phyloP scores from a whole-genome alignment of 1,284 basidiomycete species.

The Rhodotorula glutinis region DNA sequence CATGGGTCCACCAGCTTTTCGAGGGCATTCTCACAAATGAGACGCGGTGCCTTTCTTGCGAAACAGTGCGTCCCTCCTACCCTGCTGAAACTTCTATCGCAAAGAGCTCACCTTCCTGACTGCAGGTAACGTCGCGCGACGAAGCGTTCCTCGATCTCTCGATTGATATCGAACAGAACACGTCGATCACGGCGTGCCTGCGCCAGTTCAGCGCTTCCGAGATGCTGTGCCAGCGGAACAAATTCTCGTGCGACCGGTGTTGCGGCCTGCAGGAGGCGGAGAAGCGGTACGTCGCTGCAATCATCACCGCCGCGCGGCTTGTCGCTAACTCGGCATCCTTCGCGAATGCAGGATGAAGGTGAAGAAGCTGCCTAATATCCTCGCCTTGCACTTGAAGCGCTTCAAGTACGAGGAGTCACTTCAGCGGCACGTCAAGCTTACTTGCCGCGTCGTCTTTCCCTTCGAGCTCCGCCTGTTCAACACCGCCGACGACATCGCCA shows the following conservation, averaged over 20 bases:
- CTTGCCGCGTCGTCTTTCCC: slow-evolving; percentile 94
- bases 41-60: slow-evolving; percentile 94
- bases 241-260: slow-evolving; percentile 97
- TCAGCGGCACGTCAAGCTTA: slow-evolving; percentile 85
- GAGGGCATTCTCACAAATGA: slow-evolving; percentile 93
- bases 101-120: not conserved
- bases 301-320: no score
- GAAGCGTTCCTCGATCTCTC: slow-evolving; percentile 95
- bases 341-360: slow-evolving; percentile 81
- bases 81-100: not conserved
- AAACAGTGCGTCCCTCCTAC: slow-evolving; percentile 61
- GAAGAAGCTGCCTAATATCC: slow-evolving; percentile 87
- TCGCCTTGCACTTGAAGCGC: slow-evolving; percentile 92
- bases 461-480: slow-evolving; percentile 91
- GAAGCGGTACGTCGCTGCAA: slow-evolving; percentile 65
- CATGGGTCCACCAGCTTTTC: slow-evolving; percentile 86
- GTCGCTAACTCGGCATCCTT: not conserved
- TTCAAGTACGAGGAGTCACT: slow-evolving; percentile 95
- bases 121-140: slow-evolving; percentile 85
- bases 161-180: slow-evolving; percentile 97
- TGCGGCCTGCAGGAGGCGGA: slow-evolving; percentile 96
- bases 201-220: slow-evolving; percentile 95
- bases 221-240: slow-evolving; percentile 96
- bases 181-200: slow-evolving; percentile 89
- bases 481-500: slow-evolving; percentile 86